These are phyloP conservation scores for Leccinum truebloodii DNA, from an alignment of 768 basidiomycete genomes.

Conservation along the genomic window DNA sequence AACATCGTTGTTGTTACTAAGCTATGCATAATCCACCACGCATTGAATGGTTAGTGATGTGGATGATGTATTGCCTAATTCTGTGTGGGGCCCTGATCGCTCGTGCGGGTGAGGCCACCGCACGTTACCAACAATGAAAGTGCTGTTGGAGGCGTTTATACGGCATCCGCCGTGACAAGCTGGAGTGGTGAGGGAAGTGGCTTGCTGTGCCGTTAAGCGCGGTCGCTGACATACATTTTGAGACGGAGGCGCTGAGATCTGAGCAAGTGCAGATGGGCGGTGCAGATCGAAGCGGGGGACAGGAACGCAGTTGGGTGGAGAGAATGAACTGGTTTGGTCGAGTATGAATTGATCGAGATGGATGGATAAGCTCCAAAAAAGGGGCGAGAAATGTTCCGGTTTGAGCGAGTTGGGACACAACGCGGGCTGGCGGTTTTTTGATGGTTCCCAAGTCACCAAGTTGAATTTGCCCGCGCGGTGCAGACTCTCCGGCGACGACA, in stretches of 20 bases:
- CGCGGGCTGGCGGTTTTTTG: slow-evolving; percentile 27
- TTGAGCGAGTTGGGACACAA: slow-evolving; percentile 29
- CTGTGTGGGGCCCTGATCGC: slow-evolving; percentile 20
- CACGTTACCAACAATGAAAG: background rate
- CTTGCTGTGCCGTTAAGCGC: slow-evolving; percentile 6
- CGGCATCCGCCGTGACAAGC: slow-evolving; percentile 24
- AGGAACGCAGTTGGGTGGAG: background rate
- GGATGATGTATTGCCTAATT: slow-evolving; percentile 1
- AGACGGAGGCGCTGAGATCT: slow-evolving; percentile 10
- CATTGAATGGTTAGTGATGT: slow-evolving; percentile 11
- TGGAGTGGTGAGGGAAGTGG: slow-evolving; percentile 6
- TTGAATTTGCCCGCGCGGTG: slow-evolving; percentile 2
- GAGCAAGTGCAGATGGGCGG: slow-evolving; percentile 14
- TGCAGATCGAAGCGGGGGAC: slow-evolving; percentile 15
- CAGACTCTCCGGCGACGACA: background rate
- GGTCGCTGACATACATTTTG: background rate
- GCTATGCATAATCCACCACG: background rate
- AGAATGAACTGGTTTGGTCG: slow-evolving; percentile 16
- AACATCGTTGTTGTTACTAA: slow-evolving; percentile 2
- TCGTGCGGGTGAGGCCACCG: slow-evolving; percentile 11
- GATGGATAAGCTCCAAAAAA: slow-evolving; percentile 16
- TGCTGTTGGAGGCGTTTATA: slow-evolving; percentile 9
- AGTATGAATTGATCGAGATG: slow-evolving; percentile 25
- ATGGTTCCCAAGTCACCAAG: slow-evolving; percentile 30
- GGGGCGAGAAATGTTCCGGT: slow-evolving; percentile 14